Base-by-base conservation (phyloP, 345 rosid species). In the Odontarrhena argentea region DNA sequence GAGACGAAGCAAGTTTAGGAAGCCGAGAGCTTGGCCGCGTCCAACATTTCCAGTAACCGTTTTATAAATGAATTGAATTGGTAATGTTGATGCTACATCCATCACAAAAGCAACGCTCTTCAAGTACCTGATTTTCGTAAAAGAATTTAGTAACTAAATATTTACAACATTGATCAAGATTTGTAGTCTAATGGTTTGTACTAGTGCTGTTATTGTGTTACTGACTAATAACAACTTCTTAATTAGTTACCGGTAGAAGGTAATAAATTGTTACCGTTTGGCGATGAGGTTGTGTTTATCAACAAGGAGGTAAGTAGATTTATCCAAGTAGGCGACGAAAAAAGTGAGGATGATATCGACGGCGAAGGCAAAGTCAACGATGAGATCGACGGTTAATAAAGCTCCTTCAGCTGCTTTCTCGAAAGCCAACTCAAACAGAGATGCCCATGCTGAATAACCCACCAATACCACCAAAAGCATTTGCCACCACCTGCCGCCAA, bases 391-490 rank as follows among this genome's bases (percentile, higher is more conserved):
- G 43, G 63, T 43, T 73, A 78, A 2, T 5, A 94, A 81, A 10
- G 72, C 60, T 10, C 91, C 95, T 1, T 80, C 79, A 0, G 85
- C 77, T 1, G 84, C 84, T 75, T 37, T 84, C 38, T 34, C 78
- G 71, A 94, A 94, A 2, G 97, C 97, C 4, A 94, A 61, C 77
- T 88, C 95, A 32, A 94, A 94, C 1, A 82, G 78, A 12, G 97
- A 84, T 46, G 89, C 87, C 99, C 99, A 94, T n/a, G 96, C 89
- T 0, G 96, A 88, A 83, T 94, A 90, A 0, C 83, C 71, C 61
- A 90, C 96, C 62, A 94, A 67, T 13, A 69, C 68, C 67, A 90
- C 96, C 24, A 94, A 80, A 54, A 82, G 81, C 8, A 92, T 76
- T 55, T 90, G 91, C 99, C 99, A 90, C 78, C 71, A 74, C 68